Conservation (phyloP, 495 filamentous ascomycete genomes). For the Pseudoneurospora amorphoporcata region DNA sequence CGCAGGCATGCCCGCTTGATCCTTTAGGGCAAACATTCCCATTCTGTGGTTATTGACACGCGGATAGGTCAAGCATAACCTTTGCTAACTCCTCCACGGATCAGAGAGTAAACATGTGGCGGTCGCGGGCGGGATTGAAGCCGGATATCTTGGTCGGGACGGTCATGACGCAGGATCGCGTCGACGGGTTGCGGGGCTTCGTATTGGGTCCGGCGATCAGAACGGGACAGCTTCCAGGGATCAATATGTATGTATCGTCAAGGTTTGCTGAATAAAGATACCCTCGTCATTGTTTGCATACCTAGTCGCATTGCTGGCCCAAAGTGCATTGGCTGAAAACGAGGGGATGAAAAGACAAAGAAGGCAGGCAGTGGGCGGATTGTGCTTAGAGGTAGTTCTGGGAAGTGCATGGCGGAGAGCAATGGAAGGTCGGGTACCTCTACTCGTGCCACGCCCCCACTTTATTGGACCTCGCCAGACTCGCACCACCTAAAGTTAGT, state of each 20-base stretch:
- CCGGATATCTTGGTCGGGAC: not conserved
- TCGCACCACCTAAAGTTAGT: too few species aligned
- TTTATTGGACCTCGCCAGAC: too few species aligned
- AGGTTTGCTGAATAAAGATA: too few species aligned
- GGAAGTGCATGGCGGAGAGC: not conserved
- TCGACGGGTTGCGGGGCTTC: not conserved
- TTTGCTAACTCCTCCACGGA: too few species aligned
- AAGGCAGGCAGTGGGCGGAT: not conserved
- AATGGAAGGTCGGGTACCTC: too few species aligned
- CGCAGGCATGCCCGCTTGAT: not conserved
- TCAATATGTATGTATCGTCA: too few species aligned
- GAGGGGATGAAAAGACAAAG: not conserved
- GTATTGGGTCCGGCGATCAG: not conserved
- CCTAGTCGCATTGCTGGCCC: fast-evolving
- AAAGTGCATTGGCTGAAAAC: not conserved
- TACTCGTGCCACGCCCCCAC: too few species aligned
- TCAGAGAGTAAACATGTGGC: too few species aligned
- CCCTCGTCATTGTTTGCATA: not conserved
- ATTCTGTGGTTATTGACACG: not conserved
- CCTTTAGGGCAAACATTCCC: not conserved
- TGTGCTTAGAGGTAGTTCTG: not conserved
- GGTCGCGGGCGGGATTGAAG: not conserved
- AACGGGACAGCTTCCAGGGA: not conserved
- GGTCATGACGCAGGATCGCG: not conserved
- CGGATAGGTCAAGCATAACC: not conserved